phyloP scores from a whole-genome alignment of 106 monocot species.

The Allium cepa region DNA sequence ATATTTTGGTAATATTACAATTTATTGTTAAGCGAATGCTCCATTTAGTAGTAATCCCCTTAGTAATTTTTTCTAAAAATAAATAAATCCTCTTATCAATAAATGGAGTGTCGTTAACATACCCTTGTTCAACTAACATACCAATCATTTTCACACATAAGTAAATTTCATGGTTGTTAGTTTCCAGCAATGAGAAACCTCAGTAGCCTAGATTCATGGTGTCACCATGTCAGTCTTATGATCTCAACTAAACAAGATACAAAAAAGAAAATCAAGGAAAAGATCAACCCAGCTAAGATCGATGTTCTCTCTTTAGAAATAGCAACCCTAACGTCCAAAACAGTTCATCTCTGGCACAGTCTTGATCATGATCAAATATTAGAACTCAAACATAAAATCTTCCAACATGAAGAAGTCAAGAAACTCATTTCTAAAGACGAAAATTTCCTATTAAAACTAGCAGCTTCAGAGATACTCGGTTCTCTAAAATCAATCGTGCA shows the following conservation, averaged over 20 bases:
- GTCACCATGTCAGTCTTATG: slow-evolving; percentile 4
- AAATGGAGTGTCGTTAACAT: no score
- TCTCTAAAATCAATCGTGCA: slow-evolving; percentile 27
- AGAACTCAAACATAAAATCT: slow-evolving; percentile 26
- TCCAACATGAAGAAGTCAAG: slow-evolving; percentile 39
- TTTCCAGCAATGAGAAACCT: slow-evolving; percentile 27
- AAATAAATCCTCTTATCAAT: no score
- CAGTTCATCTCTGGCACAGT: slow-evolving; percentile 47
- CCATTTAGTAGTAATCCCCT: no score
- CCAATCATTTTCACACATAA: no score
- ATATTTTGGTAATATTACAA: no score
- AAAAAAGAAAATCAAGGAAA: neutral
- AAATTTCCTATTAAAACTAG: slow-evolving; percentile 43
- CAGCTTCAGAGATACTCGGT: slow-evolving; percentile 42
- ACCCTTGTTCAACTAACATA: no score
- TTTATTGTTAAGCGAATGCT: no score
- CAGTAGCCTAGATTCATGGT: slow-evolving; percentile 18
- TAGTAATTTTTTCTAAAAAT: no score
- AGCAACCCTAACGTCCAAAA: slow-evolving; percentile 38
- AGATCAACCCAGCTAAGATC: neutral
- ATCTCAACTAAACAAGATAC: neutral
- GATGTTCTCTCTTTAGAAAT: slow-evolving; percentile 66
- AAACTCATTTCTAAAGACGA: slow-evolving; percentile 65
- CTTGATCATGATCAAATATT: slow-evolving; percentile 30
- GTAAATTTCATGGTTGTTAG: neutral